phyloP scores from a whole-genome alignment of 192 early-diverging fungal genomes.

The Entomortierella beljakovae region DNA sequence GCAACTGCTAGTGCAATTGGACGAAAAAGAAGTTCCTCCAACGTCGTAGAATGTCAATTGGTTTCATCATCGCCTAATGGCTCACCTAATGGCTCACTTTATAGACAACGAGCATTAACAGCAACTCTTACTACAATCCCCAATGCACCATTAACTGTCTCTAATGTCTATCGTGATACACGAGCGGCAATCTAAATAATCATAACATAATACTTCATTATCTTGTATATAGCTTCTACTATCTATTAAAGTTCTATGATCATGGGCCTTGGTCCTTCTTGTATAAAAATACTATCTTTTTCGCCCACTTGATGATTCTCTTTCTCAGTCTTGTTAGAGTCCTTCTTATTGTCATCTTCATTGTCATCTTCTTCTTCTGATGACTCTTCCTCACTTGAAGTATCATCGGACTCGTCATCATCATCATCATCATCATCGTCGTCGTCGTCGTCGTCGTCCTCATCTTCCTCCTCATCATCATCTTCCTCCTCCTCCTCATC shows the following conservation, averaged over 20 bases:
- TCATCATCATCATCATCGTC: constrained; percentile 9
- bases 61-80: neutral
- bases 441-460: constrained; percentile 3
- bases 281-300: constrained; percentile 35
- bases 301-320: neutral
- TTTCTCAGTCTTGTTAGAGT: neutral
- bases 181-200: neutral
- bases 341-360: constrained; percentile 5
- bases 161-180: neutral
- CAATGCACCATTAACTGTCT: neutral
- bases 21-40: neutral
- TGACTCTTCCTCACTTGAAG: constrained; percentile 19
- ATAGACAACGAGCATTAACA: constrained; percentile 14
- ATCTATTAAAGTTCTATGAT: constrained; percentile 35
- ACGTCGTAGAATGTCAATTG: neutral
- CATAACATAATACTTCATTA: neutral
- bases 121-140: neutral
- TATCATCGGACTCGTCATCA: constrained; percentile 9
- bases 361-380: constrained; percentile 13
- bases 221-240: neutral
- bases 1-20: no score
- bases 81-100: neutral
- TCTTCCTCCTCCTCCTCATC: constrained; percentile 7
- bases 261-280: constrained; percentile 41
- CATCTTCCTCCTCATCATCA: neutral